phyloP scores from a whole-genome alignment of 371 early-diverging fungal species.

The Mucor racemosus region DNA sequence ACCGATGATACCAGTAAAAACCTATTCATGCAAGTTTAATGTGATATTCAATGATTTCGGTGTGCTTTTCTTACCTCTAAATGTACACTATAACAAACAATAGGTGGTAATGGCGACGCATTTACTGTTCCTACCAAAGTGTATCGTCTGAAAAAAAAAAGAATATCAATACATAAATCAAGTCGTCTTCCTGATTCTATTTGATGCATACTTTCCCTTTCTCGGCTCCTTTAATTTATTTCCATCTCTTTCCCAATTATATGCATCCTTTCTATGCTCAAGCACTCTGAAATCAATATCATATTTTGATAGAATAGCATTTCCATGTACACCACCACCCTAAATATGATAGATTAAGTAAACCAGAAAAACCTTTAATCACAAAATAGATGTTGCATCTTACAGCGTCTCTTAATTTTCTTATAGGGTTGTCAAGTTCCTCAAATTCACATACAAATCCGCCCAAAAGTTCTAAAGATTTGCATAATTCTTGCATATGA shows the following conservation, averaged over 20 bases:
- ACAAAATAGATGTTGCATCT: not conserved
- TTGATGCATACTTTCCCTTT: slow-evolving; percentile 49
- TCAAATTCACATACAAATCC: slow-evolving; percentile 79
- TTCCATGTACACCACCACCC: slow-evolving; percentile 86
- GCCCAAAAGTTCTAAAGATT: slow-evolving; percentile 61
- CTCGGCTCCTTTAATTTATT: slow-evolving; percentile 66
- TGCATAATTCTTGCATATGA: slow-evolving; percentile 62
- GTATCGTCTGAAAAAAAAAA: slow-evolving; percentile 47
- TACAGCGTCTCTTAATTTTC: slow-evolving; percentile 55
- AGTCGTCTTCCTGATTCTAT: no score
- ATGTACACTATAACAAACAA: slow-evolving; percentile 75
- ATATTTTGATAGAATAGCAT: slow-evolving; percentile 77
- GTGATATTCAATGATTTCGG: not conserved
- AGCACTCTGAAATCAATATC: slow-evolving; percentile 66
- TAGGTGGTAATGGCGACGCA: slow-evolving; percentile 45
- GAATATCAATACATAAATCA: not conserved
- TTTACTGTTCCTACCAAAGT: slow-evolving; percentile 60
- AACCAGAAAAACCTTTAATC: not conserved
- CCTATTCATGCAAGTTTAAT: slow-evolving; percentile 28
- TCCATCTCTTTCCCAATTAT: slow-evolving; percentile 78
- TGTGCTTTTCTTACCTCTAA: slow-evolving; percentile 58
- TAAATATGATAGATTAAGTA: slow-evolving; percentile 24
- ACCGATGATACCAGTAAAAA: slow-evolving; percentile 75
- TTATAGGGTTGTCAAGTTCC: slow-evolving; percentile 67
- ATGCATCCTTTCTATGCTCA: slow-evolving; percentile 72